Percentiles rank a stretch among this genome's conserved stretches.
Conservation (phyloP, 2,329 filamentous ascomycete genomes). For the Pseudogymnoascus sp. region DNA sequence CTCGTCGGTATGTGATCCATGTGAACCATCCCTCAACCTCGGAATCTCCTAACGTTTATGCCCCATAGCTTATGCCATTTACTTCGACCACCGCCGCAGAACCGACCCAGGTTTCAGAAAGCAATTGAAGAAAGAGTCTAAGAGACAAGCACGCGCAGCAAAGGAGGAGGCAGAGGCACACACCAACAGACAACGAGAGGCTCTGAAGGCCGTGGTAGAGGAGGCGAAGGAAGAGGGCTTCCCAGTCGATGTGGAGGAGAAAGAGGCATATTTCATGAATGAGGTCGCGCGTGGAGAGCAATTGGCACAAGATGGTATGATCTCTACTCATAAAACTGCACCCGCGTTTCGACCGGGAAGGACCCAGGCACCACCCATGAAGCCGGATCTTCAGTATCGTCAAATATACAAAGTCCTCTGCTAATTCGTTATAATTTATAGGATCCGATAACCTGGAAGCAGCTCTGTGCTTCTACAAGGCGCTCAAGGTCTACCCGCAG, state of each 20-base stretch:
- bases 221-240: slow-evolving; percentile 87
- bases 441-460: slow-evolving; percentile 70
- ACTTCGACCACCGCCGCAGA: slow-evolving; percentile 63
- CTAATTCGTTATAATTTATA: slow-evolving; percentile 29
- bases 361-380: neutral
- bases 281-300: slow-evolving; percentile 86
- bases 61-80: slow-evolving; percentile 55
- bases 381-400: neutral
- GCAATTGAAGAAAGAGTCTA: slow-evolving; percentile 66
- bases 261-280: slow-evolving; percentile 93
- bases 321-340: neutral
- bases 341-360: neutral
- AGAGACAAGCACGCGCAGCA: slow-evolving; percentile 61
- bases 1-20: slow-evolving; percentile 46
- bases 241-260: slow-evolving; percentile 83
- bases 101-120: slow-evolving; percentile 60
- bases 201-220: slow-evolving; percentile 69
- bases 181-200: slow-evolving; percentile 60
- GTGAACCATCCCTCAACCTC: slow-evolving; percentile 9
- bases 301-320: slow-evolving; percentile 73
- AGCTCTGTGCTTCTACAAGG: slow-evolving; percentile 94
- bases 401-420: slow-evolving; percentile 9
- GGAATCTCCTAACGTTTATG: slow-evolving; percentile 4
- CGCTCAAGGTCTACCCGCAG: slow-evolving; percentile 94
- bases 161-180: slow-evolving; percentile 66